A percentile compares a stretch with the other conserved stretches of the same genome.
Conservation (phyloP, 2,329 filamentous ascomycete genomes). For the Meredithiella fracta region DNA sequence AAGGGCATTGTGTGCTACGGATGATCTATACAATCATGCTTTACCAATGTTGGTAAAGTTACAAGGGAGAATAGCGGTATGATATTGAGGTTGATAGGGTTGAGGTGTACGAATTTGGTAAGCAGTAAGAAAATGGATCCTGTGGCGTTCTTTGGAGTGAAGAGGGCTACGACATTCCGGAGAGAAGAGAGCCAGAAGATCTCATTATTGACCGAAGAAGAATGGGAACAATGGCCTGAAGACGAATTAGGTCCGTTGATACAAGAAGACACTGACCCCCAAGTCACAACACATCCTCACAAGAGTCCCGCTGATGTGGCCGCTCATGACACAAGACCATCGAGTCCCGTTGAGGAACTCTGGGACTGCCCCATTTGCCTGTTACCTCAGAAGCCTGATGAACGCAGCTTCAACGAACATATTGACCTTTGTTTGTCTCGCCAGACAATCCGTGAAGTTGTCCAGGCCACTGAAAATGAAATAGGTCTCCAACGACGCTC, state of each 20-base stretch:
- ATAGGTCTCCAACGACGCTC: conserved; percentile 19
- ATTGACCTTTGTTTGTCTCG: conserved; percentile 82
- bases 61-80: conserved; percentile 68
- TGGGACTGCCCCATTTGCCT: conserved; percentile 85
- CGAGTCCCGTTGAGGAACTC: conserved; percentile 23
- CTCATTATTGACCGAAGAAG: conserved; percentile 21
- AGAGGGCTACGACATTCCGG: no score
- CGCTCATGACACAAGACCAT: no score
- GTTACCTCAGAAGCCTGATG: conserved; percentile 57
- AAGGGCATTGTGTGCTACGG: conserved; percentile 52
- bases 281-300: neutral
- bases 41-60: conserved; percentile 72
- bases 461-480: conserved; percentile 32
- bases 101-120: conserved; percentile 74
- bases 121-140: conserved; percentile 69
- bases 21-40: conserved; percentile 69
- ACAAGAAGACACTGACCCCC: neutral
- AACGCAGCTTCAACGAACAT: conserved; percentile 71
- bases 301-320: no score
- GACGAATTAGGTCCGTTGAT: conserved; percentile 33
- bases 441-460: conserved; percentile 68
- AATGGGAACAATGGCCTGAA: conserved; percentile 54
- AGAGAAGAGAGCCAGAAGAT: neutral
- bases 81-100: conserved; percentile 69
- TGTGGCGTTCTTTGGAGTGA: conserved; percentile 62